Evolutionary conservation across 257 asterid species (phyloP).

Genomic region (Solanum pinnatisectum): DNA sequence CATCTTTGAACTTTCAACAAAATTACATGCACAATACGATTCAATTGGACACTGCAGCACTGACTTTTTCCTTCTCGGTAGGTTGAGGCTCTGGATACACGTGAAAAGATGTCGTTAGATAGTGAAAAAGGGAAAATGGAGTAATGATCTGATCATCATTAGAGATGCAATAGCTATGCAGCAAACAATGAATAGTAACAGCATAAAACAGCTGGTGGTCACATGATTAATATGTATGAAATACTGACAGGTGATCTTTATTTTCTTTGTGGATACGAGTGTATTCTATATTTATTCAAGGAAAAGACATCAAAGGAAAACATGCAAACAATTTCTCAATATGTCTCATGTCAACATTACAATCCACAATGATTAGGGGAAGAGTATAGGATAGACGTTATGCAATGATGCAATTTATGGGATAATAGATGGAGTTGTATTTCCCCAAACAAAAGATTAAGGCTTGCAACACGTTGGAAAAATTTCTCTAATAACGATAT

Average conservation of each 20-base stretch:
- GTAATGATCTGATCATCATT: background rate
- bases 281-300: background rate
- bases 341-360: background rate
- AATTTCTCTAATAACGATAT: background rate
- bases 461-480: background rate
- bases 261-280: background rate
- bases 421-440: background rate
- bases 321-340: background rate
- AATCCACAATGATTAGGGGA: background rate
- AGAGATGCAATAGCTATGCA: background rate
- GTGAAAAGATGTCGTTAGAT: background rate
- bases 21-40: background rate
- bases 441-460: background rate
- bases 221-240: background rate
- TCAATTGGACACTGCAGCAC: constrained; percentile 21
- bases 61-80: constrained; percentile 25
- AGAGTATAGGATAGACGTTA: background rate
- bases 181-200: background rate
- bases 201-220: background rate
- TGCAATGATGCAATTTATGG: background rate
- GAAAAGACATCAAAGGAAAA: background rate
- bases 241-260: background rate
- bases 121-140: background rate
- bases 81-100: constrained; percentile 40
- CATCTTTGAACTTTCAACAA: background rate